Base-by-base conservation (phyloP, 441 rosid species). In the California macrophylla region DNA sequence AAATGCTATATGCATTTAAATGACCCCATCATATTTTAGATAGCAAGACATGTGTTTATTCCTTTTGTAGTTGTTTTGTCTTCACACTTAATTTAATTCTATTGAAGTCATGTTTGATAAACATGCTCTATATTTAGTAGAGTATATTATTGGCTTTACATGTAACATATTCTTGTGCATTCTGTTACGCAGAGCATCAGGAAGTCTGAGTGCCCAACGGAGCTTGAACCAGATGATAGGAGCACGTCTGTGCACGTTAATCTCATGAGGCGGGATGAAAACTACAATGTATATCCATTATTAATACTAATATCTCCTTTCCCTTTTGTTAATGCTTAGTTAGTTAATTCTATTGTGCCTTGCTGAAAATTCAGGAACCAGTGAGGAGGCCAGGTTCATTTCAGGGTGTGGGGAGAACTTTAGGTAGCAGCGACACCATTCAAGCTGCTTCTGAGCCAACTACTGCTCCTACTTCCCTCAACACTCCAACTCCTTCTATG, bases 151-250 rank as follows among this genome's bases (percentile, higher is more conserved):
- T 61, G 40, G 23, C 23, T n/a, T 6, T 16, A 4, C 9, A 50
- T 50, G 23, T 16, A 50, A 50, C 3, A 2, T 16, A 50, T 50
- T 50, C 58, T 6, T 6, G 3, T 50, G 58, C 9, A 20, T 23
- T 54, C 26, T 21, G 25, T 12, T 3, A 63, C 78, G 66, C 82
- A 93, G 96, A 91, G 98, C 76, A 93, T 93, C 79, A 82, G 85
- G 73, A 93, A 84, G 69, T 93, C 98, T 64, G 97, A 93, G 82
- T 93, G 98, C 74, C 97, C 97, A 6, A 86, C 80, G 79, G 98
- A 91, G 87, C 98, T 93, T 62, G 96, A 89, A 85, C 93, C 96
- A 71, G 88, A 82, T 0, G 91, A 90, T 84, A 81, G 78, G 73
- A 93, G 92, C 79, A 83, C 96, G 4, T 73, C 89, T 6, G 92